Base-by-base conservation (phyloP, 2,329 filamentous ascomycete genomes). In the Fusarium sambucinum region DNA sequence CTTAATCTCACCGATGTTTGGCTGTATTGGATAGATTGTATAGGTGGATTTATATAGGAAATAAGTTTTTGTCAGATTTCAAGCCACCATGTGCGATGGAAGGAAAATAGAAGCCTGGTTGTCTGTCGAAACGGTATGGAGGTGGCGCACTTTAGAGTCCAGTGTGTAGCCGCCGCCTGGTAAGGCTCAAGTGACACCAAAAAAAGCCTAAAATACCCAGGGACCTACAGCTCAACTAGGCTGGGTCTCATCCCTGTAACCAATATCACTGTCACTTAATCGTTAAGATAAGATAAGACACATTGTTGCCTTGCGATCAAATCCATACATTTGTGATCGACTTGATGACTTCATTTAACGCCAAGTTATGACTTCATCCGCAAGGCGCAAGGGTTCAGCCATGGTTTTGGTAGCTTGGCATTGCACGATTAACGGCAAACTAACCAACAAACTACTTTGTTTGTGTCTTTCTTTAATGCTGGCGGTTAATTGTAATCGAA, bases 141-240 rank as follows among this genome's bases (percentile, higher is more conserved):
- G 8, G 27, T 7, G 27, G 27, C 11, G n/a, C 9, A 38, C n/a
- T 13, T 21, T 21, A 33, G 14, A 33, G 32, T 33, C 14, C 32
- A 17, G 27, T 25, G 25, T 25, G 25, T 8, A 9, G 27, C 27
- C 3, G 27, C 27, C 27, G 27, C 7, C 25, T 25, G 27, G 8
- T 27, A 27, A 35, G 32, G 16, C 16, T 35, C 32, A 35, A 35
- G 32, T 17, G 32, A 35, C 32, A 5, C 17, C n/a, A 19, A 19
- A 37, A 16, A 16, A 14, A 16, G 7, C 25, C 25, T 25, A 25
- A 25, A 33, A 33, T 33, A 16, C 30, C 32, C 3, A n/a, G 1
- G 35, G 40, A 35, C 17, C 35, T 63, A 30, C 40, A 51, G 45
- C 52, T 63, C 58, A 47, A 51, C 40, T 63, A 29, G 52, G 52